Evolutionary conservation across 2,329 filamentous ascomycete genomes (phyloP).

Genomic region (Venturia effusa): DNA sequence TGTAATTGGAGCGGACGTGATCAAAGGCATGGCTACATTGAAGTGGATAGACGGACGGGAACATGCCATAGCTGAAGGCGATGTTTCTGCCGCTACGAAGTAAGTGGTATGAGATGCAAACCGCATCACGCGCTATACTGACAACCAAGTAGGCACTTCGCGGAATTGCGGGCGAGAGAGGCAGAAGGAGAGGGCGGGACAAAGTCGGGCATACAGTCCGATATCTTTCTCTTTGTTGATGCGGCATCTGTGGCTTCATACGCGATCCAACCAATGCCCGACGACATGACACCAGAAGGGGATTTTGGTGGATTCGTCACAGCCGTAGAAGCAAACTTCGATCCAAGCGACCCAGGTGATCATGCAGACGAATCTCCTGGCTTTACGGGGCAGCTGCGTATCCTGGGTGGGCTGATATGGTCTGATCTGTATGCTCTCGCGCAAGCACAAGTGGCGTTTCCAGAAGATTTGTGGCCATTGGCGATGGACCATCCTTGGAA

Average conservation of each 20-base stretch:
- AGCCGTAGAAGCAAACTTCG: conserved; percentile 1
- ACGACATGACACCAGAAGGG: not conserved
- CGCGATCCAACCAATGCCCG: not conserved
- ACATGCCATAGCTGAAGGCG: not conserved
- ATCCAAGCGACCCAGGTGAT: not conserved
- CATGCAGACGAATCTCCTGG: conserved; percentile 1
- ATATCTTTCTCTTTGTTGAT: not conserved
- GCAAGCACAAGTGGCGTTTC: conserved; percentile 1
- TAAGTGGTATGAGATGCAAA: not conserved
- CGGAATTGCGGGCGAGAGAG: not conserved
- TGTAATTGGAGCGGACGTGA: not conserved
- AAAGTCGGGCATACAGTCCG: not conserved
- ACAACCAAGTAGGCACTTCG: not conserved
- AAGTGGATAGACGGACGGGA: not conserved
- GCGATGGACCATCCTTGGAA: not conserved
- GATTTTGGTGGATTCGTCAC: conserved; percentile 2
- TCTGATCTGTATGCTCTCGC: not conserved
- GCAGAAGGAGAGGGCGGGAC: not conserved
- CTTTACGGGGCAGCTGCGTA: not conserved
- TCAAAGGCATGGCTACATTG: not conserved
- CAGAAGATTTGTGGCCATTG: conserved; percentile 3
- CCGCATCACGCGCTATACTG: not conserved
- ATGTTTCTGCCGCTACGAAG: conserved; percentile 4
- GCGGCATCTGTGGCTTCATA: conserved; percentile 1
- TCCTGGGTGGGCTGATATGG: not conserved